Conservation (phyloP, 331 rosid genomes). For the Dryas integrifolia region DNA sequence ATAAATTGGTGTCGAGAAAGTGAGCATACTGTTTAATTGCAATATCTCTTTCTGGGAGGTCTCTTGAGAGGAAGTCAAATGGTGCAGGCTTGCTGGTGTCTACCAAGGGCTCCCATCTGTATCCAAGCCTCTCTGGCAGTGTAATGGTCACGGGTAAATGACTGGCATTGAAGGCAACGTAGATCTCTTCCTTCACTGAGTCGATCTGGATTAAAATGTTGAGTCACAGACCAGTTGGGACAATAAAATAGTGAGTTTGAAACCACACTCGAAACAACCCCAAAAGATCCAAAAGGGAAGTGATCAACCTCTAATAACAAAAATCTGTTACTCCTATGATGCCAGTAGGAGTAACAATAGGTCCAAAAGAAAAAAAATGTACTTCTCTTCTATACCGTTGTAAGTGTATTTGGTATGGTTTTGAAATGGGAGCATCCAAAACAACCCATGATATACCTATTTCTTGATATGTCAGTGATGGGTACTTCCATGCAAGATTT, state of each 20-base stretch:
- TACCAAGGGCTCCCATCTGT: slow-evolving; percentile 77
- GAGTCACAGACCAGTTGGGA: slow-evolving; percentile 6
- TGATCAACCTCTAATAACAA: background rate
- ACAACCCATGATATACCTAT: background rate
- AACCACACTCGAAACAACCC: background rate
- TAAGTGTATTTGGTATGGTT: background rate
- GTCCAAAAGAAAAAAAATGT: too few species aligned
- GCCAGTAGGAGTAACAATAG: background rate
- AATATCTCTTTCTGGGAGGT: slow-evolving; percentile 58
- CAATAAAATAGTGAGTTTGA: background rate
- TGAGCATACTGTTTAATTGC: slow-evolving; percentile 74
- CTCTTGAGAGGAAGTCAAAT: slow-evolving; percentile 64
- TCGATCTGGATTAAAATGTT: slow-evolving; percentile 54
- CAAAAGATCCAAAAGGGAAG: background rate
- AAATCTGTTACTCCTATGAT: background rate
- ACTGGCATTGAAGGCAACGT: slow-evolving; percentile 76
- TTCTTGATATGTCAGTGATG: background rate
- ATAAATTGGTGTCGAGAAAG: slow-evolving; percentile 69
- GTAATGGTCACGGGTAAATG: slow-evolving; percentile 59
- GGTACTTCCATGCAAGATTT: slow-evolving; percentile 1
- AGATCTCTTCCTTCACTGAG: slow-evolving; percentile 74
- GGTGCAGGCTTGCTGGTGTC: slow-evolving; percentile 86
- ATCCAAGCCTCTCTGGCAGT: slow-evolving; percentile 81
- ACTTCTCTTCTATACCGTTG: background rate
- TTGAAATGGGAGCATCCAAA: background rate